phyloP scores from a whole-genome alignment of 768 basidiomycete species.

The Nevesoporus exiguus region DNA sequence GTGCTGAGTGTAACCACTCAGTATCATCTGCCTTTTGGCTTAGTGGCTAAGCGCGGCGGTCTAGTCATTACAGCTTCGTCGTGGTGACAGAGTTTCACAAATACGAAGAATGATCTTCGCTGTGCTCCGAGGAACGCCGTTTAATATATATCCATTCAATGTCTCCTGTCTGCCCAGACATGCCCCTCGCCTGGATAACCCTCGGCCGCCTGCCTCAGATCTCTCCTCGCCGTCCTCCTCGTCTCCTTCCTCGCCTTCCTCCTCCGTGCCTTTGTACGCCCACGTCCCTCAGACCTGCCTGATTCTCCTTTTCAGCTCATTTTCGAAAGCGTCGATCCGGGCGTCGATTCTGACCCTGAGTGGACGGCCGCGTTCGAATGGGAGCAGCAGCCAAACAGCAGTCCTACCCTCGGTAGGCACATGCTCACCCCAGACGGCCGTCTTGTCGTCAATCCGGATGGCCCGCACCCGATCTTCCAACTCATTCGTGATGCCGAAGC shows the following conservation, averaged over 20 bases:
- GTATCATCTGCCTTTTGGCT: no score
- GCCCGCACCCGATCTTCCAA: slow-evolving; percentile 35
- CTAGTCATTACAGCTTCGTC: no score
- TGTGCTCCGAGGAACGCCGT: neutral
- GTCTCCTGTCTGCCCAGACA: neutral
- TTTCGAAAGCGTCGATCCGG: no score
- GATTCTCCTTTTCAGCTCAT: neutral
- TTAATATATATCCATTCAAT: neutral
- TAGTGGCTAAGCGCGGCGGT: no score
- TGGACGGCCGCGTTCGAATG: neutral
- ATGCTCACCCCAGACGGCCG: slow-evolving; percentile 27
- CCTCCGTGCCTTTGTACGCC: neutral
- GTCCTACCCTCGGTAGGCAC: slow-evolving; percentile 16
- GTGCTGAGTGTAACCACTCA: no score
- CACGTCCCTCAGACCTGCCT: neutral
- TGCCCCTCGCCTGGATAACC: neutral
- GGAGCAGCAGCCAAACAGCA: neutral
- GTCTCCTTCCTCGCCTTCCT: neutral
- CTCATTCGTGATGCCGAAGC: slow-evolving; percentile 37
- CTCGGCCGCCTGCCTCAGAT: neutral
- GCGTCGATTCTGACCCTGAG: neutral
- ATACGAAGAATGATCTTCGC: no score
- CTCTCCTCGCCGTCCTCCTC: neutral
- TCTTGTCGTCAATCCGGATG: slow-evolving; percentile 34
- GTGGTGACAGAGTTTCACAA: no score